phyloP scores from a whole-genome alignment of 306 rosid species.

The Ochetophila trinervis region DNA sequence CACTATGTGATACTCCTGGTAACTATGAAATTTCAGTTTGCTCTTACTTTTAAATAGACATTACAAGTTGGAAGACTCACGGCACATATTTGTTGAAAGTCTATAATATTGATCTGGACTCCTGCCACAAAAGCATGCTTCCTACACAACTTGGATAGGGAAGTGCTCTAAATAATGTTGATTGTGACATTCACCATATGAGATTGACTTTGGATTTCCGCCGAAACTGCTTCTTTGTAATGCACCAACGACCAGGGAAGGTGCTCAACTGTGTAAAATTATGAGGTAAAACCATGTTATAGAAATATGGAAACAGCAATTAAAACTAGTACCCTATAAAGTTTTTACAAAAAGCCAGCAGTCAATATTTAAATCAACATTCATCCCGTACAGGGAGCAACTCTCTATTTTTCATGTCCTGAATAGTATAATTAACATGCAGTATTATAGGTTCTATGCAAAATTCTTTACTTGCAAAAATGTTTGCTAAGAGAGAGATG shows the following conservation, averaged over 20 bases:
- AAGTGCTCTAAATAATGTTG: neutral
- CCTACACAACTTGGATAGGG: neutral
- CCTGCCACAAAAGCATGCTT: neutral
- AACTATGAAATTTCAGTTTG: no score
- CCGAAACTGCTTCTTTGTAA: slow-evolving; percentile 61
- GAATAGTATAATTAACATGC: slow-evolving; percentile 3
- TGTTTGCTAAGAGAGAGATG: neutral
- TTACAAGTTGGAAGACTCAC: no score
- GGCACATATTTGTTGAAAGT: no score
- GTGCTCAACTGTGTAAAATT: slow-evolving; percentile 63
- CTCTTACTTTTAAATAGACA: no score
- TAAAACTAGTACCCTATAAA: neutral
- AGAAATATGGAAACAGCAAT: neutral
- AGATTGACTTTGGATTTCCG: slow-evolving; percentile 54
- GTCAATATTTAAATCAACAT: neutral
- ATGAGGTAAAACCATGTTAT: slow-evolving; percentile 11
- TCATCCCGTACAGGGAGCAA: neutral
- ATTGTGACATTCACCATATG: slow-evolving; percentile 45
- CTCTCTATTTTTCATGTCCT: neutral
- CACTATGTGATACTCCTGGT: no score
- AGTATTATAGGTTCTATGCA: neutral
- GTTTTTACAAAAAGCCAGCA: neutral
- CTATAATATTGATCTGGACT: no score
- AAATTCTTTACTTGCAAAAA: slow-evolving; percentile 7
- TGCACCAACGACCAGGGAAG: slow-evolving; percentile 78